phyloP scores from a whole-genome alignment of 2,329 filamentous ascomycete species.

The Westerdykella ornata region DNA sequence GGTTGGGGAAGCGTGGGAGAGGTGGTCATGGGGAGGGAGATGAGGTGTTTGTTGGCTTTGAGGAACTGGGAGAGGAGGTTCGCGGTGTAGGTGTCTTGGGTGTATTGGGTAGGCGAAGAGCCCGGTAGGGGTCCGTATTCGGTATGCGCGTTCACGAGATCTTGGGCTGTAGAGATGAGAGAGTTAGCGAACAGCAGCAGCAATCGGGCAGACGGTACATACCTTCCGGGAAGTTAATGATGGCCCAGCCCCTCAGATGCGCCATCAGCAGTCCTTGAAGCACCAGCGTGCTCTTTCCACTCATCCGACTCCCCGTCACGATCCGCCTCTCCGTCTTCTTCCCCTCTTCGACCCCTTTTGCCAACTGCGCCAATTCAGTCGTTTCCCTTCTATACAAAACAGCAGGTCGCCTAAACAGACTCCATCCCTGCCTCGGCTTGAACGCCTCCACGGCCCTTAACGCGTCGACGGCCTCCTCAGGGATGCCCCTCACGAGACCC shows the following conservation, averaged over 20 bases:
- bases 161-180: constrained; percentile 63
- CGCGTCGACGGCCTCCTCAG: constrained; percentile 65
- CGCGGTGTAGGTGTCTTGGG: constrained; percentile 71
- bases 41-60: constrained; percentile 66
- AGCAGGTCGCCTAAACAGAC: constrained; percentile 74
- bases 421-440: constrained; percentile 84
- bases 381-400: constrained; percentile 72
- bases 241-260: constrained; percentile 77
- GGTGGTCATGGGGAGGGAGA: constrained; percentile 45
- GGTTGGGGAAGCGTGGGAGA: constrained; percentile 54
- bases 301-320: constrained; percentile 63
- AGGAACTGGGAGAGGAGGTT: constrained; percentile 66
- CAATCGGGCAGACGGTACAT: constrained; percentile 23
- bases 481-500: constrained; percentile 64
- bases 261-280: constrained; percentile 78
- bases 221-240: constrained; percentile 88
- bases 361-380: constrained; percentile 56
- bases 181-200: constrained; percentile 11
- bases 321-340: constrained; percentile 58
- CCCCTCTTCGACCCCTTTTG: constrained; percentile 42
- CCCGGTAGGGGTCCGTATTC: constrained; percentile 67
- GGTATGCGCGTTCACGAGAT: constrained; percentile 71
- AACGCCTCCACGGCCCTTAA: constrained; percentile 82
- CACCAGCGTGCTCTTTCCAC: constrained; percentile 81
- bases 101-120: constrained; percentile 52